Base-by-base conservation (phyloP, 176 grass and related monocot genomes). In the Triticum turgidum region DNA sequence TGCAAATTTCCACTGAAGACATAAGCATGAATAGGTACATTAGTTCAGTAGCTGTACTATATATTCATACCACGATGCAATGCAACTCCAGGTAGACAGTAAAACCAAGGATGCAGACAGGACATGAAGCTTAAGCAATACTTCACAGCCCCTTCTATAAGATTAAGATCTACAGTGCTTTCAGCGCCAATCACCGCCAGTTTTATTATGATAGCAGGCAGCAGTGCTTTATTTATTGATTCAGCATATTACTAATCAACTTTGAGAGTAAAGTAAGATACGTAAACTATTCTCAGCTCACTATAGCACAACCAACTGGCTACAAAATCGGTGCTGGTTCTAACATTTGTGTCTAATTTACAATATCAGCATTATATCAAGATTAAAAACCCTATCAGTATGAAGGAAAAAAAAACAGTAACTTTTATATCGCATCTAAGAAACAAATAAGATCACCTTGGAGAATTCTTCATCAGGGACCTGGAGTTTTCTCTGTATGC, bases 1-100 rank as follows among this genome's bases (percentile, higher is more conserved):
- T 27, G 95, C 95, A 84, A 97, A 97, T 78, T 93, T 97, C 95
- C 95, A 97, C 95, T 97, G 87, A 25, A 34, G 52, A 79, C 59
- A 86, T n/a, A 61, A 76, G 42, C 61, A 79, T 81, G 61, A 69
- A 69, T 35, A 70, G 0, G 25, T 73, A 27, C 29, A 47, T 79
- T 45, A 84, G 75, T 84, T 80, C 12, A 27, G 8, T 45, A 52
- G n/a, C 65, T 79, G 5, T 41, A 27, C n/a, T 25, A 82, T 62
- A 81, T 59, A 21, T 59, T 70, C 32, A 68, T 59, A 74, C 41
- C 41, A 76, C 13, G 27, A 86, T 70, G 45, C 35, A 77, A 61
- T 78, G n/a, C 64, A 90, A 82, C 61, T 44, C 41, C 66, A 73
- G 42, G 58, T 81, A 73, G 75, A 74, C 39, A 85, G 33, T 2